Evolutionary conservation across 176 grass and related monocot species (phyloP), one percentile per base, ranked within the genome.

Genomic region (Chrysopogon serrulatus): DNA sequence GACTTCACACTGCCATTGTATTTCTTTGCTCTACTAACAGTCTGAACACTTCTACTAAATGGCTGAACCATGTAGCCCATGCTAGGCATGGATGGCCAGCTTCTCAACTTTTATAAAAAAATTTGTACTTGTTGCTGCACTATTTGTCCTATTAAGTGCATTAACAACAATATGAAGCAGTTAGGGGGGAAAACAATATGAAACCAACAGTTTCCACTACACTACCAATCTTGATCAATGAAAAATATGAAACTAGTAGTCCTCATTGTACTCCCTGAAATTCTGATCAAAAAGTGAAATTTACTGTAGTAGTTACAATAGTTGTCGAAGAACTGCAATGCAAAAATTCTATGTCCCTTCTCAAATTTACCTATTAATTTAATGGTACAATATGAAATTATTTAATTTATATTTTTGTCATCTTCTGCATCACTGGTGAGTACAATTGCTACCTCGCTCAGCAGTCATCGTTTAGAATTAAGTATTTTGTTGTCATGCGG

Each of bases 401-500:
- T 21, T 21, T 19, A 18, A 51, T 51, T 51, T 51, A 51, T 2
- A 51, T 47, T 47, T 47, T 47, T 47, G 0, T 47, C 44, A 47
- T 15, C 44, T 47, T 47, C 14, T 47, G 16, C 15, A 47, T 47
- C 44, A 17, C 4, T 16, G 12, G 43, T 44, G 15, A 47, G 44
- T 47, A 47, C 53, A 8, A 15, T 30, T 34, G 28, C 63, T 17
- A 3, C 24, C 54, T 21, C 51, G 47, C 51, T 64, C 15, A 5
- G 13, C 44, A 17, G 44, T 83, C 8, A 9, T 2, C n/a, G 30
- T 2, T 56, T 26, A n/a, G 9, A 13, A 21, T 21, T 42, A 32
- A 23, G 68, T 4, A 19, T 80, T 40, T 35, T 76, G 24, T 35
- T 39, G 65, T 68, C 42, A 34, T 87, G 79, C 61, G 92, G 94